Evolutionary conservation across 129 eudicot genomes (phyloP), one percentile per base, ranked within the genome.

Genomic region (Heracleum sosnowskyi): DNA sequence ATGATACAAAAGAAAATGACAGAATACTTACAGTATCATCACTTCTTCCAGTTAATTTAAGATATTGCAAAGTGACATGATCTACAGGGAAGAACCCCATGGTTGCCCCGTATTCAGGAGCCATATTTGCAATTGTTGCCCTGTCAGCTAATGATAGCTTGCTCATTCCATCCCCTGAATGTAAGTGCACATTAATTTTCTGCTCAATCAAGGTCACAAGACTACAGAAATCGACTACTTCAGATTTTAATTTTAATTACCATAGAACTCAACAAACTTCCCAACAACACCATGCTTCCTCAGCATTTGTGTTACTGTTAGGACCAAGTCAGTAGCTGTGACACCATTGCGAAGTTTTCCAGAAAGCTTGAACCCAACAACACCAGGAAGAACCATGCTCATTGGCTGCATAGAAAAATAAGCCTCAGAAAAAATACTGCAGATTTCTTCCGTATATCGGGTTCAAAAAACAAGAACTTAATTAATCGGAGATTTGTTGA

Each of bases 1-100:
- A 11, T 37, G 11, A 11, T 42, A 37, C 55, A 36, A 10, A 51
- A 69, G 36, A 74, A 13, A 17, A 15, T 20, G 40, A 73, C 63
- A 73, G 81, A 51, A 68, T 76, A 68, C 97, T 86, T 83, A 90
- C 99, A 17, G 96, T 96, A 35, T 96, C 97, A 83, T 92, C 97
- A 68, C 91, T 96, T 88, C 99, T 90, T 74, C 99, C 99, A 36
- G 99, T 96, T 82, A 96, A 90, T 82, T 89, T 96, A 49, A 96
- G 91, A 73, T 96, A 96, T 72, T 96, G 93, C 81, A 96, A 88
- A 9, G 99, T 96, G 77, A 96, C 97, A 81, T 89, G 95, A 87
- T 96, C 99, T 11, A 96, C 99, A n/a, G 97, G 99, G 88, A 96
- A 96, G 93, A 96, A 96, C 4, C 99, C 99, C 97, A 96, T 96